phyloP scores from a whole-genome alignment of 257 asterid genomes.

The Capsicum rhomboideum region DNA sequence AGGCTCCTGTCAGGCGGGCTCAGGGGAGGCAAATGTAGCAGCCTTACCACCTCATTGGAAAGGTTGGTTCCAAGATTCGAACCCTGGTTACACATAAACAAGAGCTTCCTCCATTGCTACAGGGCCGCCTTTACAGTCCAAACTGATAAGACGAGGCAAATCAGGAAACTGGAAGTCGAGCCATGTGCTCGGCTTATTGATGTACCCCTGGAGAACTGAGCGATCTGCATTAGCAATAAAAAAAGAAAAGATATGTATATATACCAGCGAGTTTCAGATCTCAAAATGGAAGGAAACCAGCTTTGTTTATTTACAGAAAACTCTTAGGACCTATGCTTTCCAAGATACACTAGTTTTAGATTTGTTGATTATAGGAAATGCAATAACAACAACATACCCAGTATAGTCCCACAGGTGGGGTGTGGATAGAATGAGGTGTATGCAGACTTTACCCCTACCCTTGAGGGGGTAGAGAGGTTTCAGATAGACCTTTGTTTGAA shows the following conservation, averaged over 20 bases:
- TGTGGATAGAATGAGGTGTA: neutral
- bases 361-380: neutral
- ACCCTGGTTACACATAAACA: neutral
- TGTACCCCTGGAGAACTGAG: neutral
- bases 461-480: too few species aligned
- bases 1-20: neutral
- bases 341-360: neutral
- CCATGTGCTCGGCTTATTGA: neutral
- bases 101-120: neutral
- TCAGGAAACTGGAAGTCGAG: neutral
- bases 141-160: neutral
- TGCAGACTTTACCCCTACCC: too few species aligned
- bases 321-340: too few species aligned
- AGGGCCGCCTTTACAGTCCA: neutral
- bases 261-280: neutral
- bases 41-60: neutral
- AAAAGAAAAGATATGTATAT: neutral
- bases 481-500: too few species aligned
- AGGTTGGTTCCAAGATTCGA: neutral
- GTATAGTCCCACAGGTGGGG: neutral
- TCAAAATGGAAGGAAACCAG: neutral
- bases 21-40: neutral
- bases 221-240: neutral
- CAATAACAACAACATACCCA: neutral
- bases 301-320: neutral